Percentiles rank a stretch among this genome's conserved stretches.
Evolutionary conservation across 2,329 filamentous ascomycete genomes (phyloP).

Genomic region (Calonectria crousiana): DNA sequence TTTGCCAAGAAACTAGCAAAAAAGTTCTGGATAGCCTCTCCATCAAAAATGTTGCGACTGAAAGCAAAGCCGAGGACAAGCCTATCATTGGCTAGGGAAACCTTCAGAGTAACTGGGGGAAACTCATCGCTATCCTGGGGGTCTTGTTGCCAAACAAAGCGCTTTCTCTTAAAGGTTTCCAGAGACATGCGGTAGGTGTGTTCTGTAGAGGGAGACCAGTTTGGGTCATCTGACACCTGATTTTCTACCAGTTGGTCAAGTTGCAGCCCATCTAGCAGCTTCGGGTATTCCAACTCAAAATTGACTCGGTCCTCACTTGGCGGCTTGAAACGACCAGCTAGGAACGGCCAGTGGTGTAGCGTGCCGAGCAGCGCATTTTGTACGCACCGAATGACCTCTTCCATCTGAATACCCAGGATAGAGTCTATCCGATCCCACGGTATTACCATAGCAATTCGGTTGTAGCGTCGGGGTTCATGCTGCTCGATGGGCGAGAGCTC

Average conservation of each 20-base stretch:
- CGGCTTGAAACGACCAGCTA: slow-evolving; percentile 24
- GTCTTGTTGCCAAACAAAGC: slow-evolving; percentile 19
- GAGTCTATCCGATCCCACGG: not conserved
- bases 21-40: slow-evolving; percentile 35
- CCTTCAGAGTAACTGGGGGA: slow-evolving; percentile 26
- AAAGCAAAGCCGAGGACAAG: slow-evolving; percentile 36
- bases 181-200: not conserved
- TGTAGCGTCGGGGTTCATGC: slow-evolving; percentile 29
- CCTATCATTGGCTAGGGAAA: slow-evolving; percentile 9
- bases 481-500: slow-evolving; percentile 35
- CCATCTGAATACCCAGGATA: not conserved
- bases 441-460: slow-evolving; percentile 28
- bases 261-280: not conserved
- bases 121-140: not conserved
- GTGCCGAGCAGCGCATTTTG: slow-evolving; percentile 15
- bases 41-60: slow-evolving; percentile 35
- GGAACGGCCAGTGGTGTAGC: slow-evolving; percentile 31
- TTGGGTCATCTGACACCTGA: not conserved
- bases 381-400: not conserved
- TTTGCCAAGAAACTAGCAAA: slow-evolving; percentile 27
- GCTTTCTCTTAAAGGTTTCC: not conserved
- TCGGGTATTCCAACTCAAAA: slow-evolving; percentile 27
- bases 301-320: not conserved
- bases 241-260: not conserved
- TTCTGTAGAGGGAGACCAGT: no score